phyloP scores from a whole-genome alignment of 2,329 filamentous ascomycete genomes.

The Fusarium pseudograminearum region DNA sequence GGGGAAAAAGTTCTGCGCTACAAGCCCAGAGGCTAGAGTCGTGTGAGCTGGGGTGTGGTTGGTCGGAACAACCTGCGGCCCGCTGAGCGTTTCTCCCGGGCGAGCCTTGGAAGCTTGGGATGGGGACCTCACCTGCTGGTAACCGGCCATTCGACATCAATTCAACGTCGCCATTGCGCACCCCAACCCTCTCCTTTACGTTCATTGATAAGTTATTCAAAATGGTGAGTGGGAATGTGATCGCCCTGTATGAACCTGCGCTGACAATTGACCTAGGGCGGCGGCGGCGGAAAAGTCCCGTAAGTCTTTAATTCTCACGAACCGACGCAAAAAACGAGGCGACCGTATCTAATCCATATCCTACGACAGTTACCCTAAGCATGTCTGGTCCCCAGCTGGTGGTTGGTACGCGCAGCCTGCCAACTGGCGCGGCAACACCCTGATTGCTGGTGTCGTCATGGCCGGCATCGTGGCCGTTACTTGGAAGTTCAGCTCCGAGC shows the following conservation, averaged over 20 bases:
- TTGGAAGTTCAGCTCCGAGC: slow-evolving; percentile 79
- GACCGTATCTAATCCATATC: slow-evolving; percentile 29
- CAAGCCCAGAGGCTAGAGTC: slow-evolving; percentile 45
- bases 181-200: slow-evolving; percentile 43
- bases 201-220: slow-evolving; percentile 59
- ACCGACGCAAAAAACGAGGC: slow-evolving; percentile 29
- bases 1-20: slow-evolving; percentile 54
- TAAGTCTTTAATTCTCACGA: slow-evolving; percentile 55
- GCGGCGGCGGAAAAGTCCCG: slow-evolving; percentile 78
- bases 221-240: slow-evolving; percentile 62
- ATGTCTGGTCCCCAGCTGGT: slow-evolving; percentile 98
- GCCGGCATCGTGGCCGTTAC: slow-evolving; percentile 74
- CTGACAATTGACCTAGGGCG: slow-evolving; percentile 71
- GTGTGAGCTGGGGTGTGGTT: slow-evolving; percentile 49
- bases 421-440: slow-evolving; percentile 96
- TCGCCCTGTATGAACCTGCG: background rate
- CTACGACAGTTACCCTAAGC: slow-evolving; percentile 85
- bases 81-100: slow-evolving; percentile 32
- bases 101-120: slow-evolving; percentile 28
- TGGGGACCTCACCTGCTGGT: slow-evolving; percentile 34
- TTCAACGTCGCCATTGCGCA: slow-evolving; percentile 50
- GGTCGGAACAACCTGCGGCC: slow-evolving; percentile 46
- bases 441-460: slow-evolving; percentile 76
- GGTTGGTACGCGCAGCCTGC: slow-evolving; percentile 96
- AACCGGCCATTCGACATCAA: slow-evolving; percentile 33